Conservation (phyloP, 495 filamentous ascomycete genomes). For the Astrothelium macrocarpum region DNA sequence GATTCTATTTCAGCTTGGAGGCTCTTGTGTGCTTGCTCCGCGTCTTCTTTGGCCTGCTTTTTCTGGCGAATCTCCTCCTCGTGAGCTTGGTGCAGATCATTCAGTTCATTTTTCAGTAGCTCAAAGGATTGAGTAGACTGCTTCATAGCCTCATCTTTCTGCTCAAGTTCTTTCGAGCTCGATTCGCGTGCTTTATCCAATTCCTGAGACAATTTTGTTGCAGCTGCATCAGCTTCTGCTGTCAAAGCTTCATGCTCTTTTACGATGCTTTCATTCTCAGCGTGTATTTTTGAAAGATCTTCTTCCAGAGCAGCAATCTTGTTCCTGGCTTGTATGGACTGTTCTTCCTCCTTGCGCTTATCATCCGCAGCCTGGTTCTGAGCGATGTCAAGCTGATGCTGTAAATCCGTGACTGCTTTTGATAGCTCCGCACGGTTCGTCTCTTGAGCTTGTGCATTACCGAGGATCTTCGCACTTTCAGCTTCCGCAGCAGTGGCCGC, state of each 20-base stretch:
- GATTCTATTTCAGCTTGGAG: neutral
- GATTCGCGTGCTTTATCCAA: neutral
- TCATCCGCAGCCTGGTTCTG: neutral
- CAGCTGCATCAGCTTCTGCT: neutral
- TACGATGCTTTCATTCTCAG: neutral
- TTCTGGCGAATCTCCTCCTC: neutral
- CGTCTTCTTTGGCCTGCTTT: neutral
- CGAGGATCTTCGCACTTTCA: constrained; percentile 7
- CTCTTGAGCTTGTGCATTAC: neutral
- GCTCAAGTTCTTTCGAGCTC: neutral
- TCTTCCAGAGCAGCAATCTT: neutral
- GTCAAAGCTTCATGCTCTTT: neutral
- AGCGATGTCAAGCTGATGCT: neutral
- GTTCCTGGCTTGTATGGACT: neutral
- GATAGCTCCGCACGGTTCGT: neutral
- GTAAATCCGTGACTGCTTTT: neutral
- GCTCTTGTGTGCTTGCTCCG: neutral
- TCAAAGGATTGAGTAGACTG: neutral
- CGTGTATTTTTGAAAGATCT: neutral
- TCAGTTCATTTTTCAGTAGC: neutral
- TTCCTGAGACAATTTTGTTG: neutral
- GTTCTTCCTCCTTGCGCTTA: neutral
- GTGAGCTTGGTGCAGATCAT: neutral
- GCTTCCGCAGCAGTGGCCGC: constrained; percentile 12
- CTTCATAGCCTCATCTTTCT: neutral